These are phyloP conservation scores for Starmerella sp. DNA, from an alignment of 805 yeast species.

Conservation along the genomic window DNA sequence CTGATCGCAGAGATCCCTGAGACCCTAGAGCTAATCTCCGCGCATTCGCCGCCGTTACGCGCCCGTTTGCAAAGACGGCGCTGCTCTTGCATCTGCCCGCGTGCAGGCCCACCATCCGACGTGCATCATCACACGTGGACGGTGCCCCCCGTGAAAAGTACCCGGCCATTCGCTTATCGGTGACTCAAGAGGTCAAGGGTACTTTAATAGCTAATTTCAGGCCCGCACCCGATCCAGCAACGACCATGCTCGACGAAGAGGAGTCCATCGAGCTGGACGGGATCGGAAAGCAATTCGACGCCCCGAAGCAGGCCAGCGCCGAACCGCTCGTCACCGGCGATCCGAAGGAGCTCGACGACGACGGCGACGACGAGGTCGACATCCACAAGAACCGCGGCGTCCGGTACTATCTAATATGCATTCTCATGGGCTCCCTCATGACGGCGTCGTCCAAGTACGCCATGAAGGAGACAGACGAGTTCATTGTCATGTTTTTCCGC, in stretches of 20 bases:
- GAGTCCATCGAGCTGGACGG: slow-evolving; percentile 2
- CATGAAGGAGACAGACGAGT: slow-evolving; percentile 9
- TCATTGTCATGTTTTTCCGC: slow-evolving; percentile 50
- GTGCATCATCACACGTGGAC: neutral
- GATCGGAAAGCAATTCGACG: neutral
- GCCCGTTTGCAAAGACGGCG: too few species aligned
- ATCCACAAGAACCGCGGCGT: neutral
- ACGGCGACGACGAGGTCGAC: neutral
- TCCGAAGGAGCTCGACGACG: neutral
- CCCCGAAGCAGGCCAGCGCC: neutral
- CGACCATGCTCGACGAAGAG: slow-evolving; percentile 1
- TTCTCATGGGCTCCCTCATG: slow-evolving; percentile 16
- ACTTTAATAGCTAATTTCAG: neutral
- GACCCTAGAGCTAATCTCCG: too few species aligned
- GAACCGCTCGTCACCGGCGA: neutral
- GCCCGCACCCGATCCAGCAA: neutral
- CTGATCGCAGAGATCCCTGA: too few species aligned
- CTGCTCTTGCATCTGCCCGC: too few species aligned
- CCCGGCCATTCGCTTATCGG: neutral
- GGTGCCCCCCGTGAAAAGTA: neutral
- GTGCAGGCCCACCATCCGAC: neutral
- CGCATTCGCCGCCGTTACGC: too few species aligned
- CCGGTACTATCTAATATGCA: slow-evolving; percentile 9
- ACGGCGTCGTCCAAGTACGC: slow-evolving; percentile 17
- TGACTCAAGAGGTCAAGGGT: neutral